Conservation (phyloP, 768 basidiomycete genomes). For the Lepiota brunneoincarnata region DNA sequence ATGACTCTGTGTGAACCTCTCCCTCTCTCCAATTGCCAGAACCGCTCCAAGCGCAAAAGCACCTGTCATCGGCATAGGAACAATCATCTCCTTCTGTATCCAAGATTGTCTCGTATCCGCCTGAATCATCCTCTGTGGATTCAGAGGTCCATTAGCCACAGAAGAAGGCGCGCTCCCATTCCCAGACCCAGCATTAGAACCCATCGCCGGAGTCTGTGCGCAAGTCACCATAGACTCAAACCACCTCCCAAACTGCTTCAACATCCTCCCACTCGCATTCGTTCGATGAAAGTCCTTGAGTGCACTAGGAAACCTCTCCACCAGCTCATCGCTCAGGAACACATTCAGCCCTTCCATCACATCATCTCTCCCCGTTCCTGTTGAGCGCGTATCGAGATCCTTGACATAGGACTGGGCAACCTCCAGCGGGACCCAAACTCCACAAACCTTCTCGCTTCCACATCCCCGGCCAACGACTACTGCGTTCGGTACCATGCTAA, state of each 20-base stretch:
- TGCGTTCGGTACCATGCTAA: slow-evolving; percentile 42
- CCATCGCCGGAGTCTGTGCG: slow-evolving; percentile 18
- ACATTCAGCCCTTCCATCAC: slow-evolving; percentile 34
- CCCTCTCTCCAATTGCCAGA: slow-evolving; percentile 7
- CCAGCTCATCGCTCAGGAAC: slow-evolving; percentile 63
- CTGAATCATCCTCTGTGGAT: slow-evolving; percentile 19
- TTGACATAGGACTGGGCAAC: slow-evolving; percentile 52
- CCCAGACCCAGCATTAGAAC: slow-evolving; percentile 9
- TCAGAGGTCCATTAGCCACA: not conserved
- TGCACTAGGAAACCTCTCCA: slow-evolving; percentile 60
- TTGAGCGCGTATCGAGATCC: slow-evolving; percentile 35
- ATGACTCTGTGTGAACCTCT: slow-evolving; percentile 8
- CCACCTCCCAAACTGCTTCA: slow-evolving; percentile 63
- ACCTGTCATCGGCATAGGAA: slow-evolving; percentile 7
- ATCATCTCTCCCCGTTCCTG: slow-evolving; percentile 17
- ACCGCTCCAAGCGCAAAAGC: slow-evolving; percentile 14
- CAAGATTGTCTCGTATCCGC: slow-evolving; percentile 14
- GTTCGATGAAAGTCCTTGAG: slow-evolving; percentile 55
- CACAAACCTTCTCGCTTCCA: slow-evolving; percentile 51
- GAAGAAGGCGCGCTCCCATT: slow-evolving; percentile 16
- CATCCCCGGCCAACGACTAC: slow-evolving; percentile 51
- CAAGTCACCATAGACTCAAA: slow-evolving; percentile 53
- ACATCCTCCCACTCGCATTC: slow-evolving; percentile 42
- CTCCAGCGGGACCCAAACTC: slow-evolving; percentile 69
- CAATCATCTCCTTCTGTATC: slow-evolving; percentile 13